A percentile compares a stretch with the other conserved stretches of the same genome.
Conservation (phyloP, 441 rosid species). For the Aleurites moluccanus region DNA sequence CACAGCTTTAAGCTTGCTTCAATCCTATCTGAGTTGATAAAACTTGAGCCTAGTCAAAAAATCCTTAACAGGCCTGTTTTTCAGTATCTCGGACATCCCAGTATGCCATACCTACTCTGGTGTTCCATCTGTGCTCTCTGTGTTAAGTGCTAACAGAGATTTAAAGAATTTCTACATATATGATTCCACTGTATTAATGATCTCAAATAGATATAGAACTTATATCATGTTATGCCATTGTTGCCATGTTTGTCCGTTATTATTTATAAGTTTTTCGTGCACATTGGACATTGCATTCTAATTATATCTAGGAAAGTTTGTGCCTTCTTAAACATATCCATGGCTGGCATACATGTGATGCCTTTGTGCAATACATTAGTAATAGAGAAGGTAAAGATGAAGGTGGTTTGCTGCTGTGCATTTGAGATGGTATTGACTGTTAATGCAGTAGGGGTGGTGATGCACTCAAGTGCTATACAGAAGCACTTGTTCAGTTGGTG, state of each 20-base stretch:
- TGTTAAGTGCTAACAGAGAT: neutral
- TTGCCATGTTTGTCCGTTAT: neutral
- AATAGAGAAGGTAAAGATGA: neutral
- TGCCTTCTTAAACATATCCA: slow-evolving; percentile 1
- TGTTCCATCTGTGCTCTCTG: neutral
- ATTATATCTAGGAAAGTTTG: neutral
- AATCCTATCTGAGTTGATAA: neutral
- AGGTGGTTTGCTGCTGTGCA: neutral
- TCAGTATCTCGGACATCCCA: neutral
- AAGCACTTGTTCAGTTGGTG: neutral
- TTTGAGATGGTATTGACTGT: neutral
- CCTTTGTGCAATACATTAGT: neutral
- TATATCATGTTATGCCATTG: neutral
- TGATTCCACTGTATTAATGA: neutral
- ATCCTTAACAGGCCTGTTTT: neutral
- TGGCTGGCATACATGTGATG: neutral
- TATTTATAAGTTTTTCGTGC: neutral
- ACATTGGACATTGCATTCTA: neutral
- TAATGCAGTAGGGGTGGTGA: neutral
- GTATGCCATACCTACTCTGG: neutral
- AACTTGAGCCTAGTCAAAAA: neutral
- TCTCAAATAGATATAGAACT: neutral
- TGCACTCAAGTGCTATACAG: neutral
- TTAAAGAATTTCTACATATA: neutral
- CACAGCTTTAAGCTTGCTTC: neutral